phyloP scores from a whole-genome alignment of 768 basidiomycete species.

The Mrakia frigida region DNA sequence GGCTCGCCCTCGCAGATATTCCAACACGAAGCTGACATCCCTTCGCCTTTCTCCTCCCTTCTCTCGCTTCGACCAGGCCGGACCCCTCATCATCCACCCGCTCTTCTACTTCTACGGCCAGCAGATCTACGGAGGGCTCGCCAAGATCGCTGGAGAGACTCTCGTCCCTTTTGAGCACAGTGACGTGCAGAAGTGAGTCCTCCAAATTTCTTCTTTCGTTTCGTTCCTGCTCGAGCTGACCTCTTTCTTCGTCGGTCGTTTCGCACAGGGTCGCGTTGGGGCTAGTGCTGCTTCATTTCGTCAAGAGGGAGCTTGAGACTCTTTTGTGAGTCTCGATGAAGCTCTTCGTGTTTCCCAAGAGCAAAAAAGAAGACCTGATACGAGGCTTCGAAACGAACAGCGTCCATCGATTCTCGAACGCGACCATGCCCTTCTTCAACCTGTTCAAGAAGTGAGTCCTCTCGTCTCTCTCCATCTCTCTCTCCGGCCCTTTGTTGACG shows the following conservation, averaged over 20 bases:
- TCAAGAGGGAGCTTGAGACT: conserved; percentile 89
- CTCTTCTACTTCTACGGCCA: conserved; percentile 62
- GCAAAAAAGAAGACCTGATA: not conserved
- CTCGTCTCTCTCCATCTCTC: not conserved
- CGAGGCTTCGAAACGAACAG: conserved; percentile 46
- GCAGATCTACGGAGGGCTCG: conserved; percentile 57
- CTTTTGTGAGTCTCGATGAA: conserved; percentile 58
- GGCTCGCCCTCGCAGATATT: too few relatives aligned
- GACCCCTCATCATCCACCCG: conserved; percentile 85
- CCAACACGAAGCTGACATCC: not conserved
- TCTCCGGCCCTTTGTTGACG: not conserved
- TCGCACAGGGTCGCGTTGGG: conserved; percentile 43
- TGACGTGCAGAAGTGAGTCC: conserved; percentile 61
- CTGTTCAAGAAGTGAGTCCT: conserved; percentile 78
- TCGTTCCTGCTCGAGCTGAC: not conserved
- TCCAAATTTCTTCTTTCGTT: not conserved
- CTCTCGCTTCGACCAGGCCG: conserved; percentile 52
- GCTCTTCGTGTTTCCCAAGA: not conserved
- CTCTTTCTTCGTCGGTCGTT: not conserved
- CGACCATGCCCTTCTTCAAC: conserved; percentile 80
- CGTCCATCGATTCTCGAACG: conserved; percentile 91
- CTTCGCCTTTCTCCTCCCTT: not conserved
- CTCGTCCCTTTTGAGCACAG: conserved; percentile 61
- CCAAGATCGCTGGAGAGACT: conserved; percentile 20
- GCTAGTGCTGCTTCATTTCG: conserved; percentile 77